Conservation (phyloP, 1,139 yeast species). For the Nakaseomyces kungkrabaensis region DNA sequence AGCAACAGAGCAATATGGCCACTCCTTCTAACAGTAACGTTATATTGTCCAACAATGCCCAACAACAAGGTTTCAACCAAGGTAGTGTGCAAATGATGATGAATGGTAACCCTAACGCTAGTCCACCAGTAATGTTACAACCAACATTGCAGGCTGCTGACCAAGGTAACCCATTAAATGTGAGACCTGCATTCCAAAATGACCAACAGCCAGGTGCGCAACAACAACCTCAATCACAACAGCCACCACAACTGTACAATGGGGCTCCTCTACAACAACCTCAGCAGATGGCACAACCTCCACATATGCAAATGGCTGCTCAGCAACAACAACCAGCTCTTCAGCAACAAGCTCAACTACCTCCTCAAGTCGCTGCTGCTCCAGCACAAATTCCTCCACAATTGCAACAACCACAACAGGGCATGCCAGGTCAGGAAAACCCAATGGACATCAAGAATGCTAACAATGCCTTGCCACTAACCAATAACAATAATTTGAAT, state of each 20-base stretch:
- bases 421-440: constrained; percentile 1
- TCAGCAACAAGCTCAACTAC: constrained; percentile 2
- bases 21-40: constrained; percentile 11
- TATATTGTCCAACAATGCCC: not conserved
- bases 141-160: constrained; percentile 26
- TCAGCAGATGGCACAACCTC: constrained; percentile 5
- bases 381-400: constrained; percentile 10
- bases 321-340: constrained; percentile 1
- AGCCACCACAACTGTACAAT: constrained; percentile 13
- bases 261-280: constrained; percentile 16
- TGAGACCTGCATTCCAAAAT: constrained; percentile 12
- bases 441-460: constrained; percentile 3
- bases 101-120: constrained; percentile 7
- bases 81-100: constrained; percentile 1
- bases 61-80: constrained; percentile 2
- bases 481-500: constrained; percentile 5
- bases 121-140: constrained; percentile 26
- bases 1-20: constrained; percentile 8
- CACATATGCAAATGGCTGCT: constrained; percentile 3
- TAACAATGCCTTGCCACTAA: constrained; percentile 4
- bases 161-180: constrained; percentile 24
- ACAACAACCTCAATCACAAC: constrained; percentile 14
- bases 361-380: not conserved
- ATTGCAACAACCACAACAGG: constrained; percentile 12
- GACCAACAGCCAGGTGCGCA: constrained; percentile 14